phyloP scores from a whole-genome alignment of 331 rosid genomes.

The Quercus lobata region DNA sequence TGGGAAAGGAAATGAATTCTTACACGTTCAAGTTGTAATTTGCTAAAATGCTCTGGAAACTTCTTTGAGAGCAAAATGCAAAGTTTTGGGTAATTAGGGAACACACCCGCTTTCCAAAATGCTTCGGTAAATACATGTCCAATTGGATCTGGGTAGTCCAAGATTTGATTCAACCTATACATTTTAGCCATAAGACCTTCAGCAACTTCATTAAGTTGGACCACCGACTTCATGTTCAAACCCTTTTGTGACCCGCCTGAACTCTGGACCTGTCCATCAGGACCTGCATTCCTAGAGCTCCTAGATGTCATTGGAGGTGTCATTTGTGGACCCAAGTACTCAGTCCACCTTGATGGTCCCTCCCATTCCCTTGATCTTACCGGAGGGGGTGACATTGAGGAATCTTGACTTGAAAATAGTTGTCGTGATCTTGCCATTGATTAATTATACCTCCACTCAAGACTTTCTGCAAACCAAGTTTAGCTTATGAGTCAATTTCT shows the following conservation, averaged over 20 bases:
- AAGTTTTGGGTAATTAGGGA: slow-evolving; percentile 81
- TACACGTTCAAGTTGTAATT: slow-evolving; percentile 95
- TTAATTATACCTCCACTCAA: slow-evolving; percentile 15
- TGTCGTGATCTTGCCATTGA: slow-evolving; percentile 76
- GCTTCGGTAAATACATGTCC: slow-evolving; percentile 77
- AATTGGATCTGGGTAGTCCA: slow-evolving; percentile 93
- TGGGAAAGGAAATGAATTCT: slow-evolving; percentile 36
- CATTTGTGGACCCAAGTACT: slow-evolving; percentile 70
- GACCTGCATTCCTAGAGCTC: slow-evolving; percentile 55
- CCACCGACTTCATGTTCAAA: slow-evolving; percentile 86
- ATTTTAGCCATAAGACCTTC: slow-evolving; percentile 98
- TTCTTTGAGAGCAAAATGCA: slow-evolving; percentile 86
- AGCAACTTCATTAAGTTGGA: slow-evolving; percentile 86
- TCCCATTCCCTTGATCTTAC: slow-evolving; percentile 77
- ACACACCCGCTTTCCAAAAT: slow-evolving; percentile 91
- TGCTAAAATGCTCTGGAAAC: slow-evolving; percentile 95
- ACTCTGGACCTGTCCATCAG: slow-evolving; percentile 64
- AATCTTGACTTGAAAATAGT: slow-evolving; percentile 62
- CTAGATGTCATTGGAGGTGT: slow-evolving; percentile 57
- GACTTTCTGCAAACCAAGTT: slow-evolving; percentile 37
- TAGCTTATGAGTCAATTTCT: slow-evolving; percentile 18
- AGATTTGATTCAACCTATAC: slow-evolving; percentile 89
- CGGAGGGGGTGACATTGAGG: slow-evolving; percentile 67
- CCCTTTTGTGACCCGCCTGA: slow-evolving; percentile 65
- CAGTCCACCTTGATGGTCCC: slow-evolving; percentile 92